Conservation (phyloP, 1,139 yeast genomes). For the Candida anutae region DNA sequence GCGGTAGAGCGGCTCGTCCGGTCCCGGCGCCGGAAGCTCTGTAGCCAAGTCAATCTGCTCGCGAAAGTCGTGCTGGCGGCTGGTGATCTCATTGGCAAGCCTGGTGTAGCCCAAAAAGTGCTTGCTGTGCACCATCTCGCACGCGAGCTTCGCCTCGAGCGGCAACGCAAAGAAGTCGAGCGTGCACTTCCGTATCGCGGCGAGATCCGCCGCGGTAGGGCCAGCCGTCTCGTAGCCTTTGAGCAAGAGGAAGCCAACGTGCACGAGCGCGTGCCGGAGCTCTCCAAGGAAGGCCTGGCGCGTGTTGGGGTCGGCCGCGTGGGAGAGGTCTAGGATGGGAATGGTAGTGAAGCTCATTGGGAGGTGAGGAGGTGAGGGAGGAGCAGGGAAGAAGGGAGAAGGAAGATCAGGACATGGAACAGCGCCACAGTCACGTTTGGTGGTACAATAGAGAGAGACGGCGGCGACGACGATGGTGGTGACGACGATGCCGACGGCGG, state of each 20-base stretch:
- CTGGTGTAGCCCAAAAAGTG: conserved; percentile 64
- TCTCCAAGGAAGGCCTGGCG: conserved; percentile 36
- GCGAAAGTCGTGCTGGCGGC: conserved; percentile 52
- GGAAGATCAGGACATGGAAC: too few relatives aligned
- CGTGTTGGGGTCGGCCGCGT: conserved; percentile 28
- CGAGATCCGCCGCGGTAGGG: conserved; percentile 27
- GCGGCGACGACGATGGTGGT: too few relatives aligned
- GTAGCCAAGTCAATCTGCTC: conserved; percentile 66
- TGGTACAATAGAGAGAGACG: too few relatives aligned
- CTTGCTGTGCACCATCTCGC: conserved; percentile 56
- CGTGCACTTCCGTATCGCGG: conserved; percentile 33
- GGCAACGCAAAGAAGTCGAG: conserved; percentile 49
- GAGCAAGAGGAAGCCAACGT: conserved; percentile 54
- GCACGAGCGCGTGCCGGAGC: conserved; percentile 48
- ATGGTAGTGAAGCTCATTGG: conserved; percentile 20
- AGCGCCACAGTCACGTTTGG: too few relatives aligned
- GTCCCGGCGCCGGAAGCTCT: conserved; percentile 42
- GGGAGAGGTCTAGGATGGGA: conserved; percentile 28
- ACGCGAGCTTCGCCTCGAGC: conserved; percentile 38
- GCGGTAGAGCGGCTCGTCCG: conserved; percentile 43
- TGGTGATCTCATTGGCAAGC: conserved; percentile 61
- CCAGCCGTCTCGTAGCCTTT: conserved; percentile 36
- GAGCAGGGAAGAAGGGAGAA: too few relatives aligned
- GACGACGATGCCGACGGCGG: too few relatives aligned
- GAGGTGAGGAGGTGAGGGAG: too few relatives aligned